These are phyloP conservation scores for Fusarium sublunatum DNA, from an alignment of 2,329 filamentous ascomycete genomes.

Conservation along the genomic window DNA sequence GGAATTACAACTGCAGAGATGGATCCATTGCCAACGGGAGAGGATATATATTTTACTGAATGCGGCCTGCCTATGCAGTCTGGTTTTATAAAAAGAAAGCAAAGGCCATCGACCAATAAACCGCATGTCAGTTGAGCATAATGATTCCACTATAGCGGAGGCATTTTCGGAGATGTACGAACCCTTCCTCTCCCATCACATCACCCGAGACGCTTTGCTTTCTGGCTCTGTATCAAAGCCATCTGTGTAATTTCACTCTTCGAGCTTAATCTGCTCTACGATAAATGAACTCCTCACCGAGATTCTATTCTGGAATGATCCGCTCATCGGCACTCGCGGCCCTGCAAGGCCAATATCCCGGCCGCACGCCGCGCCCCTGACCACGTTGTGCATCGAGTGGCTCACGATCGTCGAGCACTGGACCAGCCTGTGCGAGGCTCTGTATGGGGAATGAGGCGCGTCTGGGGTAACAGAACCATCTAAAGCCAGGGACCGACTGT, in stretches of 20 bases:
- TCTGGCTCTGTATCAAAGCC: constrained; percentile 17
- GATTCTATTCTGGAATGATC: constrained; percentile 29
- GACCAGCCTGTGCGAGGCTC: constrained; percentile 25
- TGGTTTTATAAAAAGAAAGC: no score
- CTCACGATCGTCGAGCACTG: constrained; percentile 25
- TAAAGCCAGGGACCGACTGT: constrained; percentile 20
- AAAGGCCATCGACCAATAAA: neutral
- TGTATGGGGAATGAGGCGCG: constrained; percentile 30
- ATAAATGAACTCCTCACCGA: constrained; percentile 26
- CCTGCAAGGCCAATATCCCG: constrained; percentile 11
- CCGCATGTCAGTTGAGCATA: no score
- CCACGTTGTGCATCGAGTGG: constrained; percentile 47
- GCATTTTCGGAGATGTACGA: constrained; percentile 3
- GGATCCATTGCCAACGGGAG: no score
- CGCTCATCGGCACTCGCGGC: constrained; percentile 14
- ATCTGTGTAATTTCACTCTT: constrained; percentile 5
- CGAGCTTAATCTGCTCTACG: constrained; percentile 24
- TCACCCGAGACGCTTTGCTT: constrained; percentile 13
- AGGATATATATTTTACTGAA: no score
- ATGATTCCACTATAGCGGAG: neutral
- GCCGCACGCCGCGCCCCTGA: constrained; percentile 18
- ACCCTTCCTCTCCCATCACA: constrained; percentile 28
- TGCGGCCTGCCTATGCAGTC: no score
- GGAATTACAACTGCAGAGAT: no score
- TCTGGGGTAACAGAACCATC: constrained; percentile 40